Percentiles rank a stretch among this genome's conserved stretches.
These are phyloP conservation scores for Hemerocallis citrina DNA, from an alignment of 106 monocot species.

Conservation along the genomic window DNA sequence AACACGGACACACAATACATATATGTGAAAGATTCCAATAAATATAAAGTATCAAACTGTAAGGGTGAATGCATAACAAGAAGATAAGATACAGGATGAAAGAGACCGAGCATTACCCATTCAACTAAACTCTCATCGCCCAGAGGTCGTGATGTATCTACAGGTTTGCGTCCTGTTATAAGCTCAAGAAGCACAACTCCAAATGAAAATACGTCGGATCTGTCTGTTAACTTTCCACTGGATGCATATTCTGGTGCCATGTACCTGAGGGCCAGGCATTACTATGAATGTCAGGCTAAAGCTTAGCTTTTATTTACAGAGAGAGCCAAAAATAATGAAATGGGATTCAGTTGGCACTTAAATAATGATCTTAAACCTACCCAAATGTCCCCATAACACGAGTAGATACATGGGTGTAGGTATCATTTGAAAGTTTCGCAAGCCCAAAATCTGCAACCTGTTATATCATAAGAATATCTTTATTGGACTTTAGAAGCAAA, in stretches of 20 bases:
- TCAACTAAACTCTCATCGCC: conserved; percentile 92
- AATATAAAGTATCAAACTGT: no score
- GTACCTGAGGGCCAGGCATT: conserved; percentile 38
- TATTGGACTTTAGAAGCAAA: not conserved
- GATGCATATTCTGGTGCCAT: conserved; percentile 92
- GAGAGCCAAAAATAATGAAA: not conserved
- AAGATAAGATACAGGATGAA: not conserved
- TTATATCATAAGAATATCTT: not conserved
- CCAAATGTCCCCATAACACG: conserved; percentile 96
- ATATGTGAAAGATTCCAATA: no score
- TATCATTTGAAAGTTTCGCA: conserved; percentile 65
- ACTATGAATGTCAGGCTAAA: not conserved
- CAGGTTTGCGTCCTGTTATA: conserved; percentile 76
- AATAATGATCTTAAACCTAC: conserved; percentile 17
- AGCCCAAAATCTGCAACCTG: conserved; percentile 99
- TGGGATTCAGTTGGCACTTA: not conserved
- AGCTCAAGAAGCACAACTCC: conserved; percentile 89
- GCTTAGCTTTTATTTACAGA: not conserved
- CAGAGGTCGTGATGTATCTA: conserved; percentile 58
- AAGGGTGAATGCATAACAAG: not conserved
- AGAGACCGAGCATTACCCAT: conserved; percentile 41
- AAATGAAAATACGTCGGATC: conserved; percentile 87
- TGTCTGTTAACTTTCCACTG: conserved; percentile 76
- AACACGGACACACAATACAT: no score
- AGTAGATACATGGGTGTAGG: conserved; percentile 77